Evolutionary conservation across 169 alveolate species (phyloP).

Genomic region (Eimeria acervulina): DNA sequence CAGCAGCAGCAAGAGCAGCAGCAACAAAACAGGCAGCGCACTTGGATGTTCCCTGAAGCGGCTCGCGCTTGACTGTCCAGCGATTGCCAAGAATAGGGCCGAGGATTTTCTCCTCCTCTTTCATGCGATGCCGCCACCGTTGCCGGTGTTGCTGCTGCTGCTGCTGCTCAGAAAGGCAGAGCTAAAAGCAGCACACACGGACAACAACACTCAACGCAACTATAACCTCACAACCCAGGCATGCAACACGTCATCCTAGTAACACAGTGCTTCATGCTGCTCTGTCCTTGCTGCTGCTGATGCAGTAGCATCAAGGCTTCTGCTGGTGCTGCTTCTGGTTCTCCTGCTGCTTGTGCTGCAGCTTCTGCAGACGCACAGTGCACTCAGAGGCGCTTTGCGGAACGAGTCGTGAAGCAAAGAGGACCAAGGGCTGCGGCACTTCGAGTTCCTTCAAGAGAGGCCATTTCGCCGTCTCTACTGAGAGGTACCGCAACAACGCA

Average conservation of each 20-base stretch:
- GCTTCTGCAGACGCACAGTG: constrained; percentile 47
- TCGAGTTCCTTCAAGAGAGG: constrained; percentile 43
- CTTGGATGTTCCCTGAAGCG: constrained; percentile 53
- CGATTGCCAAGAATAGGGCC: constrained; percentile 68
- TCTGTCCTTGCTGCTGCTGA: not conserved
- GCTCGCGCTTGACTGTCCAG: constrained; percentile 71
- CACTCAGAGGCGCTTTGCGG: constrained; percentile 70
- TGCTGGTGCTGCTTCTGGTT: not conserved
- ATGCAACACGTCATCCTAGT: not conserved
- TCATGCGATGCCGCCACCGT: constrained; percentile 77
- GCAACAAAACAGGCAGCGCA: not conserved
- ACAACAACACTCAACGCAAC: not conserved
- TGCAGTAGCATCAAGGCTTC: not conserved
- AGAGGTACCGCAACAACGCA: constrained; percentile 65
- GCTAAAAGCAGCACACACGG: not conserved
- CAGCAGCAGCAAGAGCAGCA: not conserved
- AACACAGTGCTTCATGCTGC: not conserved
- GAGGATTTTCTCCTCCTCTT: constrained; percentile 65
- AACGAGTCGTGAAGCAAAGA: constrained; percentile 50
- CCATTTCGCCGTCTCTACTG: constrained; percentile 57
- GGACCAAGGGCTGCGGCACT: constrained; percentile 45
- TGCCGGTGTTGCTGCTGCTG: constrained; percentile 75
- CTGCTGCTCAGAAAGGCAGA: constrained; percentile 77
- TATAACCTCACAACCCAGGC: not conserved
- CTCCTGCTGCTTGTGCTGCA: constrained; percentile 43